phyloP scores from a whole-genome alignment of 2,329 filamentous ascomycete genomes.

The Thermothelomyces thermophilus region DNA sequence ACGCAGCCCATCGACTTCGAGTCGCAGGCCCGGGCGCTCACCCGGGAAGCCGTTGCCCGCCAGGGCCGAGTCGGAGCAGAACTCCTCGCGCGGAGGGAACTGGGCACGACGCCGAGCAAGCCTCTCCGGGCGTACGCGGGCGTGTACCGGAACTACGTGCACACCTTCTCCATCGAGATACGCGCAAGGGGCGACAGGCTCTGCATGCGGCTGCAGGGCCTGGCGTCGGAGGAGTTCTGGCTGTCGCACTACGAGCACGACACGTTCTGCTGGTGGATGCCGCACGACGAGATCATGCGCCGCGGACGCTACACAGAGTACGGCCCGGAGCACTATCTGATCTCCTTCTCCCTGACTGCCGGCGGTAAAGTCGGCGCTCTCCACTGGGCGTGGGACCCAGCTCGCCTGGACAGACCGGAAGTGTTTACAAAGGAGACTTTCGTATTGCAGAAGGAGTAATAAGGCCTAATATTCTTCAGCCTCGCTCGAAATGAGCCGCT shows the following conservation, averaged over 20 bases:
- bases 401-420: neutral
- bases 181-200: neutral
- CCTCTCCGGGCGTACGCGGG: neutral
- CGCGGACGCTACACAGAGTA: neutral
- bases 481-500: too few species aligned
- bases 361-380: neutral
- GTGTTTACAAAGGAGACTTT: neutral
- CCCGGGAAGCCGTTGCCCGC: neutral
- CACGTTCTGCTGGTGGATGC: neutral
- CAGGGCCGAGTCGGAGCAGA: neutral
- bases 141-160: neutral
- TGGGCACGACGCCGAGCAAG: neutral
- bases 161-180: neutral
- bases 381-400: neutral
- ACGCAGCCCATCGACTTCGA: neutral
- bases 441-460: too few species aligned
- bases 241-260: neutral
- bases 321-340: neutral
- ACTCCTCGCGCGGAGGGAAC: neutral
- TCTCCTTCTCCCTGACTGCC: neutral
- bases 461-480: too few species aligned
- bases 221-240: neutral
- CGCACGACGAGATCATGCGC: neutral
- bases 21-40: neutral
- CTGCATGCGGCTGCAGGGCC: neutral